Conservation (phyloP, 352 stramenopile species). For the Ophiocytium majus region DNA sequence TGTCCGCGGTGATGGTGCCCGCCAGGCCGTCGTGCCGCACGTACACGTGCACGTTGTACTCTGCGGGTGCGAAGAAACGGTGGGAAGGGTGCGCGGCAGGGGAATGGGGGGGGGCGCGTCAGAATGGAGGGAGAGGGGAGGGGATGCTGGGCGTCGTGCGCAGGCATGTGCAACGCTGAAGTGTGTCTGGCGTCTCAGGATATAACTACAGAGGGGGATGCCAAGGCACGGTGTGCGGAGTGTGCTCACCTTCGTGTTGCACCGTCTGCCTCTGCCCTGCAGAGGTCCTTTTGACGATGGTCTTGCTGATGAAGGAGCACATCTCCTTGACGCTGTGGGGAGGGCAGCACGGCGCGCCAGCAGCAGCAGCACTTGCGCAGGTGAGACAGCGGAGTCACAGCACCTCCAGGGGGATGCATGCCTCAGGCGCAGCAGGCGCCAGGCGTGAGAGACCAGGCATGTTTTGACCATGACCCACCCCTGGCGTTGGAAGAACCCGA, state of each 20-base stretch:
- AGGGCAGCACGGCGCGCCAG: neutral
- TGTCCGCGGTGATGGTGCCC: conserved; percentile 92
- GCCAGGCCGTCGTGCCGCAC: conserved; percentile 90
- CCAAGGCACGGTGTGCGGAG: neutral
- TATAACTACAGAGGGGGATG: neutral
- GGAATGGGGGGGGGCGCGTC: too few species aligned
- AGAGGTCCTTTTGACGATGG: conserved; percentile 94
- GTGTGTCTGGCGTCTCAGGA: neutral
- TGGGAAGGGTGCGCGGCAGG: too few species aligned
- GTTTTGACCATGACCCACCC: too few species aligned
- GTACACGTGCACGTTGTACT: conserved; percentile 98
- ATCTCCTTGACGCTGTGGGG: conserved; percentile 56
- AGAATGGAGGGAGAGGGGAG: too few species aligned
- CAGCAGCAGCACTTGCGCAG: neutral
- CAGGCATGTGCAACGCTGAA: too few species aligned
- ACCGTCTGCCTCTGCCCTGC: conserved; percentile 93
- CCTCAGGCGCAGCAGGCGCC: neutral
- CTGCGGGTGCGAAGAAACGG: too few species aligned
- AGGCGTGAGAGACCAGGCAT: neutral
- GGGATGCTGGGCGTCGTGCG: too few species aligned
- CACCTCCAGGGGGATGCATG: neutral
- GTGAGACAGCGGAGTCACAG: neutral
- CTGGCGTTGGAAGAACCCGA: conserved; percentile 56
- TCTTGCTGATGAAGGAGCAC: conserved; percentile 96
- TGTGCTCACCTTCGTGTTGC: conserved; percentile 85